A percentile compares a stretch with the other conserved stretches of the same genome.
Conservation (phyloP, 2,329 filamentous ascomycete genomes). For the Sporothrix globosa region DNA sequence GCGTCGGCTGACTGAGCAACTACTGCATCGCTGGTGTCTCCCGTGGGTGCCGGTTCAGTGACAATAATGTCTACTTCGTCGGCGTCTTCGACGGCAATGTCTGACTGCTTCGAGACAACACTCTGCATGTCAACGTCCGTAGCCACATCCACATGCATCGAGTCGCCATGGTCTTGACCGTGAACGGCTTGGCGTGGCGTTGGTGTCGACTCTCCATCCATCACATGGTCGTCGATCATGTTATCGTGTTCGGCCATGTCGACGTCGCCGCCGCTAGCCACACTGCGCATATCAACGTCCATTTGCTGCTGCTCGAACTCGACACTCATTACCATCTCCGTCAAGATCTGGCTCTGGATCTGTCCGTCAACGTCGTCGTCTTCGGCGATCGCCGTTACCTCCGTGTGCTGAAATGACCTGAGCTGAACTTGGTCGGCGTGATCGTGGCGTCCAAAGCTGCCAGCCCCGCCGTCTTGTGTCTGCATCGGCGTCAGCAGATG, state of each 20-base stretch:
- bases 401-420: not conserved
- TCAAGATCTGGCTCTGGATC: slow-evolving; percentile 36
- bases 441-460: not conserved
- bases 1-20: not conserved
- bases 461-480: slow-evolving; percentile 26
- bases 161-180: slow-evolving; percentile 23
- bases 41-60: not conserved
- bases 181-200: not conserved
- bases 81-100: not conserved
- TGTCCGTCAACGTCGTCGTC: slow-evolving; percentile 31
- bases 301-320: slow-evolving; percentile 28
- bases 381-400: not conserved
- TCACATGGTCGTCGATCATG: slow-evolving; percentile 7
- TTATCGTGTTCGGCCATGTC: not conserved
- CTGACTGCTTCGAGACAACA: slow-evolving; percentile 23
- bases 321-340: slow-evolving; percentile 36
- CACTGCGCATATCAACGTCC: slow-evolving; percentile 32
- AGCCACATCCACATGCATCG: slow-evolving; percentile 33
- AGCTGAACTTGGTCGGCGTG: too few relatives aligned
- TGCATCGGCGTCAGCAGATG: slow-evolving; percentile 30
- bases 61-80: not conserved
- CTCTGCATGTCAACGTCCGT: slow-evolving; percentile 35
- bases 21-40: not conserved
- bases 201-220: slow-evolving; percentile 10
- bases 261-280: slow-evolving; percentile 23